Percentiles rank a stretch among this genome's conserved stretches.
Evolutionary conservation across 441 rosid species (phyloP).

Genomic region (Pelargonium exstipulatum): DNA sequence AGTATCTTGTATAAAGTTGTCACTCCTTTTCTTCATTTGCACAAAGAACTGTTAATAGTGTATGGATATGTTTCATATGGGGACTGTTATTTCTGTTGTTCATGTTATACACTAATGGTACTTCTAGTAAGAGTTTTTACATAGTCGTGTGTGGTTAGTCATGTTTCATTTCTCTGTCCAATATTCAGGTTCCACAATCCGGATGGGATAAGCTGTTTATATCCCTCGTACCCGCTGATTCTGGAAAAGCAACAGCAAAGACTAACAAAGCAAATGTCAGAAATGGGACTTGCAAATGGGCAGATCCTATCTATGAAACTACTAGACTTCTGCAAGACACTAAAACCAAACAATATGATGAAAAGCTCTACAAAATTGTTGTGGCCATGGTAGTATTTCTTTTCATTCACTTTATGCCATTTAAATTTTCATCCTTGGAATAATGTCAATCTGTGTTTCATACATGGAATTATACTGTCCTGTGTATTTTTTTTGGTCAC

Average conservation of each 20-base stretch:
- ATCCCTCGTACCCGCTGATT: constrained; percentile 85
- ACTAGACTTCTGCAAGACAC: constrained; percentile 90
- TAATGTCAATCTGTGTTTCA: constrained; percentile 10
- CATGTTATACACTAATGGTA: not conserved
- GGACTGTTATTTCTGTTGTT: too few relatives aligned
- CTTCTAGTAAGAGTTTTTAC: not conserved
- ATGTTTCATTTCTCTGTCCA: constrained; percentile 15
- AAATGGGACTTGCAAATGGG: constrained; percentile 98
- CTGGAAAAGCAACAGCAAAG: constrained; percentile 86
- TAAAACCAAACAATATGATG: constrained; percentile 74
- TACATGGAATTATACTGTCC: not conserved
- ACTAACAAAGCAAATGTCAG: constrained; percentile 96
- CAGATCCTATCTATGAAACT: constrained; percentile 95
- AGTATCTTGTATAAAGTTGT: too few relatives aligned
- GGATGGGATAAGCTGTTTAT: constrained; percentile 99
- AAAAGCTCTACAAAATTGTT: constrained; percentile 78
- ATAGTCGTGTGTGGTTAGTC: constrained; percentile 5
- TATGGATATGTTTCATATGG: too few relatives aligned
- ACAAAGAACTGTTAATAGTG: too few relatives aligned
- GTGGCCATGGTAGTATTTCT: constrained; percentile 64
- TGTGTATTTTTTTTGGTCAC: constrained; percentile 7
- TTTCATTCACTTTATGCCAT: constrained; percentile 6
- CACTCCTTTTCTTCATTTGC: too few relatives aligned
- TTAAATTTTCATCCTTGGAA: constrained; percentile 9
- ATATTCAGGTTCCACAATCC: constrained; percentile 63